These are phyloP conservation scores for Shiraia sp. DNA, from an alignment of 2,329 filamentous ascomycete species.

Conservation along the genomic window DNA sequence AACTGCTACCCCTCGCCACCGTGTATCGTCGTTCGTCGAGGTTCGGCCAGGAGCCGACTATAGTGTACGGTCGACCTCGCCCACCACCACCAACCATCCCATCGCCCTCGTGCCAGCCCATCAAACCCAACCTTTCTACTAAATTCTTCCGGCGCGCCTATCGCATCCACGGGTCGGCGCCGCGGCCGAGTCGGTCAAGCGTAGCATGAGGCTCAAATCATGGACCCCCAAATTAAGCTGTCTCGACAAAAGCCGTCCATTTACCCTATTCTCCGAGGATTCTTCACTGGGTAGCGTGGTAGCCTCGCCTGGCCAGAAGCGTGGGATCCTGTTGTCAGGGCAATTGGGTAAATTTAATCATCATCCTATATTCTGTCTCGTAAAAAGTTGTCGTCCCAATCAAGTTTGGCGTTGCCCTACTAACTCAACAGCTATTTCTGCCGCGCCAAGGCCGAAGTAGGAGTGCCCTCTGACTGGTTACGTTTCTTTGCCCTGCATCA, in stretches of 20 bases:
- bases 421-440: conserved; percentile 1
- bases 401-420: not conserved
- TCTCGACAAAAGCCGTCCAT: conserved; percentile 14
- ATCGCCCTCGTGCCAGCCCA: too few relatives aligned
- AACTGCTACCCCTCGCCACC: too few relatives aligned
- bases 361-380: not conserved
- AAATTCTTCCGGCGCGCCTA: conserved; percentile 30
- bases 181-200: conserved; percentile 28
- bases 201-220: conserved; percentile 22
- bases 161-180: conserved; percentile 24
- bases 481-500: too few relatives aligned
- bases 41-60: too few relatives aligned
- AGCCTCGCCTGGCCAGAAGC: conserved; percentile 2
- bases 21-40: too few relatives aligned
- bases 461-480: not conserved
- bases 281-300: too few relatives aligned
- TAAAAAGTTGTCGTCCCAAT: not conserved
- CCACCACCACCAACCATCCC: not conserved
- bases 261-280: conserved; percentile 25
- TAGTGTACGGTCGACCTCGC: conserved; percentile 3
- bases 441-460: conserved; percentile 1
- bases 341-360: conserved; percentile 9
- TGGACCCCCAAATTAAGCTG: conserved; percentile 4
- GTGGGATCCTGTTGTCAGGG: conserved; percentile 9
- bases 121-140: too few relatives aligned